Base-by-base conservation (phyloP, 768 basidiomycete genomes). In the Rhodotorula paludigena region DNA sequence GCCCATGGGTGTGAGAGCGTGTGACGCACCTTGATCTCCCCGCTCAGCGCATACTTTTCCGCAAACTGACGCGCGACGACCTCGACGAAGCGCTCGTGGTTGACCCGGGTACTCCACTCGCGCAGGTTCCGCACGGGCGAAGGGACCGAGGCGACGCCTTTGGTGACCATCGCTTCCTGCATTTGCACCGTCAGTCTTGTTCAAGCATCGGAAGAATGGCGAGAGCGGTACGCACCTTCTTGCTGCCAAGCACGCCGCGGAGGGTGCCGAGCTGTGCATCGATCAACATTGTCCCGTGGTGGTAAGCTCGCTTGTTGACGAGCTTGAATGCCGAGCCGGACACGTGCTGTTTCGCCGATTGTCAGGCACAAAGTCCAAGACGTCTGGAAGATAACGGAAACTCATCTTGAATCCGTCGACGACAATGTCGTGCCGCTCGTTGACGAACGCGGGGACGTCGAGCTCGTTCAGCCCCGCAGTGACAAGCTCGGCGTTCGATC, bases 251-350 rank as follows among this genome's bases (percentile, higher is more conserved):
- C 16, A 91, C 78, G 68, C 88, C 84, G 0, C 89, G 88, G 14
- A 99, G 80, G 11, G 84, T 82, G 41, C 83, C 81, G 36, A 97
- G 82, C 53, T 82, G 80, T 6, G 92, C 91, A 14, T 89, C 87
- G 30, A 98, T 88, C 35, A 99, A 84, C 96, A 99, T 99, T 23
- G 96, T 99, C 0, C 96, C 96, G 74, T 99, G 96, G 74, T 98
- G 94, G 79, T 97, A 98, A 12, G 92, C 92, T 36, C 96, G 83
- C 59, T 85, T 85, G 73, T 86, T 89, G 51, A 88, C 87, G 62
- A 99, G 89, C 80, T 96, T 97, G 81, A 96, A 99, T 18, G 96
- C 96, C 15, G 92, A 97, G 48, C 96, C 96, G 54, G 94, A 98
- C 68, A 97, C 87, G 91, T 98, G 77, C 65, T 30, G n/a, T 2